phyloP scores from a whole-genome alignment of 148 eudicot genomes.

The Bassia scoparia region DNA sequence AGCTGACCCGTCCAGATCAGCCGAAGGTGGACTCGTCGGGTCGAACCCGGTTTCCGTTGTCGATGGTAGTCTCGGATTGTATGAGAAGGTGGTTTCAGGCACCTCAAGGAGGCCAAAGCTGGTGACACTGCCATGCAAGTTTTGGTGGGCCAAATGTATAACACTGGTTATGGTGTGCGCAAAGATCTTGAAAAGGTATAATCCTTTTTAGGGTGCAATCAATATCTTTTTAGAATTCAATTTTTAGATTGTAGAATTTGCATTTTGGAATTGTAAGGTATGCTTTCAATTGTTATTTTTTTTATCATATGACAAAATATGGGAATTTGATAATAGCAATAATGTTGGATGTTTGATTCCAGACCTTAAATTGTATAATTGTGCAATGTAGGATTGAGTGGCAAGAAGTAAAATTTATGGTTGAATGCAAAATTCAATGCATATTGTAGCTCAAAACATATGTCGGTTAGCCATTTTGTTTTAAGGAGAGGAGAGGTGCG shows the following conservation, averaged over 20 bases:
- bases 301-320: not conserved
- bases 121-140: constrained; percentile 72
- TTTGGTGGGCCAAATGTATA: constrained; percentile 82
- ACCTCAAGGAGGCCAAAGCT: constrained; percentile 74
- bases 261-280: not conserved
- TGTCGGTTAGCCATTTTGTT: too few species aligned
- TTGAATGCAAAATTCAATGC: not conserved
- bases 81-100: constrained; percentile 71
- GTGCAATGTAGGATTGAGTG: not conserved
- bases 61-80: constrained; percentile 51
- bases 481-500: too few species aligned
- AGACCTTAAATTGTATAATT: not conserved
- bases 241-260: not conserved
- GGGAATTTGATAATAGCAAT: not conserved
- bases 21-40: constrained; percentile 25
- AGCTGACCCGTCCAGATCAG: constrained; percentile 35
- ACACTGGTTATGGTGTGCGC: constrained; percentile 63
- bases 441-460: not conserved
- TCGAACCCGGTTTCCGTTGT: constrained; percentile 34
- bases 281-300: not conserved
- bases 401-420: not conserved
- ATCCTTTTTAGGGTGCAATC: not conserved
- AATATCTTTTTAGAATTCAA: not conserved
- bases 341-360: not conserved
- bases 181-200: constrained; percentile 53